Evolutionary conservation across 1,284 basidiomycete genomes (phyloP).

Genomic region (Boletus chippewaensis): DNA sequence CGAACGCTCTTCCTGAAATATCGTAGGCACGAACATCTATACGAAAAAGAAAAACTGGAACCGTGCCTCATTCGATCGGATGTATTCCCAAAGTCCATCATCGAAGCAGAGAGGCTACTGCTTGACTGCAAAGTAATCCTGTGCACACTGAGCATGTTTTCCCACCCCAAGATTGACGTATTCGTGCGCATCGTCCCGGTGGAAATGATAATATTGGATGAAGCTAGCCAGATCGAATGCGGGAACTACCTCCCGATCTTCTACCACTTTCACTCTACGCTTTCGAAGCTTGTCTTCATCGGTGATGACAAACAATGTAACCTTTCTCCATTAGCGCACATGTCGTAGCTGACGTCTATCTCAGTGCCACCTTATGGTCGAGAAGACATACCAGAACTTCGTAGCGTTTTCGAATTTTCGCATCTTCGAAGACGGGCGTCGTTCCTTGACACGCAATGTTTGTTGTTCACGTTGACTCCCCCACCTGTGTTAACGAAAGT

Average conservation of each 20-base stretch:
- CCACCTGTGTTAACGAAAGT: background rate
- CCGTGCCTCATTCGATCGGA: constrained; percentile 47
- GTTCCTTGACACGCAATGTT: constrained; percentile 43
- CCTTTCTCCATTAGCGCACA: constrained; percentile 15
- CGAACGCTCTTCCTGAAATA: constrained; percentile 5
- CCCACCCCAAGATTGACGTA: constrained; percentile 25
- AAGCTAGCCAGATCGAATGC: constrained; percentile 61
- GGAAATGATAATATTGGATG: constrained; percentile 51
- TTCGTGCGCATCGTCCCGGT: constrained; percentile 41
- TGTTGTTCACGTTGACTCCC: constrained; percentile 4
- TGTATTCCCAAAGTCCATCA: constrained; percentile 30
- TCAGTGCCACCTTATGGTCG: constrained; percentile 46
- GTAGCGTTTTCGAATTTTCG: constrained; percentile 41
- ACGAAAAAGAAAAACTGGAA: constrained; percentile 34
- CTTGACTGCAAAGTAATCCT: constrained; percentile 50
- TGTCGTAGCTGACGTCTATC: constrained; percentile 1
- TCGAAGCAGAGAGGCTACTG: constrained; percentile 25
- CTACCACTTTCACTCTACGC: constrained; percentile 34
- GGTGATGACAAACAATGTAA: constrained; percentile 72
- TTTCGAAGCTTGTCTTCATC: constrained; percentile 64
- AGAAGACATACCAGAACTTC: constrained; percentile 35
- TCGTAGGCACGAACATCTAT: constrained; percentile 69
- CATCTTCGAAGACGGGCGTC: constrained; percentile 32
- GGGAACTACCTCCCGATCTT: constrained; percentile 54
- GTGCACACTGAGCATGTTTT: constrained; percentile 45